Conservation (phyloP, 495 filamentous ascomycete genomes). For the Platismatia glauca region DNA sequence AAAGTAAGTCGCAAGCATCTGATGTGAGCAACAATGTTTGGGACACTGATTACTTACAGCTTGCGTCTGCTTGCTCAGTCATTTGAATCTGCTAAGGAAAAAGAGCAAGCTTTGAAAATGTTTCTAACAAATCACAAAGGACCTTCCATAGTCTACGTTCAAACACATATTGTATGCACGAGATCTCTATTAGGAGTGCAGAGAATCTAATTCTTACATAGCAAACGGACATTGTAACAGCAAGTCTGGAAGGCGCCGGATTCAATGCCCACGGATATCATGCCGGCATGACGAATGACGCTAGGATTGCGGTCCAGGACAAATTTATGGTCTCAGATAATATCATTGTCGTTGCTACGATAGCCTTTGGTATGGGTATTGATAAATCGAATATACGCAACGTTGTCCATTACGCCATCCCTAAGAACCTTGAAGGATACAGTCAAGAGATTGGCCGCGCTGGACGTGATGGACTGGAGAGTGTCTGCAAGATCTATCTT, state of each 20-base stretch:
- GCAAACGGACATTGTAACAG: constrained; percentile 39
- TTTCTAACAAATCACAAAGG: constrained; percentile 44
- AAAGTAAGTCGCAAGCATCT: constrained; percentile 26
- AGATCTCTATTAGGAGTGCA: not conserved
- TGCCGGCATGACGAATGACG: constrained; percentile 39
- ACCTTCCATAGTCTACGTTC: constrained; percentile 49
- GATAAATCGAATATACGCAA: constrained; percentile 52
- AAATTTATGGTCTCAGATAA: constrained; percentile 42
- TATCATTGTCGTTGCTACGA: constrained; percentile 48
- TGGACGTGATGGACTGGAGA: constrained; percentile 43
- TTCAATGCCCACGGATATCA: constrained; percentile 43
- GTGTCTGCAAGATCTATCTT: constrained; percentile 47
- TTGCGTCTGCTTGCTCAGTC: constrained; percentile 42
- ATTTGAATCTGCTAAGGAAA: constrained; percentile 31
- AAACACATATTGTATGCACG: constrained; percentile 30
- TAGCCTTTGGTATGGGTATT: constrained; percentile 54
- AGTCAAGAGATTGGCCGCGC: constrained; percentile 53
- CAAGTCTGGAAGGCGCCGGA: constrained; percentile 27
- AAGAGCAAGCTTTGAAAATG: constrained; percentile 34
- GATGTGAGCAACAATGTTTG: not conserved
- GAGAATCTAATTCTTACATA: not conserved
- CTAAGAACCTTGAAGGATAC: constrained; percentile 48
- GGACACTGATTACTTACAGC: constrained; percentile 1
- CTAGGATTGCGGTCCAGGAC: constrained; percentile 40
- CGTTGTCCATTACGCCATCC: constrained; percentile 47